phyloP scores from a whole-genome alignment of 305 asterid species.

The Fraxinus platypoda region DNA sequence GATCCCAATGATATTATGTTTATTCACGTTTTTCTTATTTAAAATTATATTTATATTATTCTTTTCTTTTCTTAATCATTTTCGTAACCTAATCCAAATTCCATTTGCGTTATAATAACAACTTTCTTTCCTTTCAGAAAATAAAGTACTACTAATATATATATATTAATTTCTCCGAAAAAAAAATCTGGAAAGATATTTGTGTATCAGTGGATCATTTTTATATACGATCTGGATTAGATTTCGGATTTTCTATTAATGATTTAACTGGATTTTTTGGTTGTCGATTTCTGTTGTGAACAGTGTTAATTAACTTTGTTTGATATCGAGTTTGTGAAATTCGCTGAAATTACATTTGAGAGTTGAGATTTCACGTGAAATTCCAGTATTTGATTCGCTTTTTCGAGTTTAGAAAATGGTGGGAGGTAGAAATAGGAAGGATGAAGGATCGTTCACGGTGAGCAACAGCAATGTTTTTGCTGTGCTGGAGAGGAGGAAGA shows the following conservation, averaged over 20 bases:
- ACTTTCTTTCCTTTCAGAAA: not conserved
- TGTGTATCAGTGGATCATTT: not conserved
- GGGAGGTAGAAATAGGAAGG: constrained; percentile 50
- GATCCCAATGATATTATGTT: not conserved
- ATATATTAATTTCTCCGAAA: not conserved
- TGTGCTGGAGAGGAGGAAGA: constrained; percentile 61
- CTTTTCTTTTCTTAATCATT: not conserved
- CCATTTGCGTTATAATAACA: not conserved
- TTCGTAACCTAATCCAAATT: not conserved
- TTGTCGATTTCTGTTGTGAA: constrained; percentile 2
- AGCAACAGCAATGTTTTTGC: constrained; percentile 59
- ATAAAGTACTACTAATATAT: not conserved
- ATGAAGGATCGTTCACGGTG: constrained; percentile 49
- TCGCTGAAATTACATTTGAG: constrained; percentile 13
- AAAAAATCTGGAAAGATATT: not conserved
- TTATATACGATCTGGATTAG: not conserved
- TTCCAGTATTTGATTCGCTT: not conserved
- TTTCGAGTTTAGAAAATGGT: constrained; percentile 42
- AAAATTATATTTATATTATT: not conserved
- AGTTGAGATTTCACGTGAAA: constrained; percentile 9
- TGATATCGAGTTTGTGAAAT: not conserved
- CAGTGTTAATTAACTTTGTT: not conserved
- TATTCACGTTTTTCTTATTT: not conserved
- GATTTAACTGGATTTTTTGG: constrained; percentile 1
- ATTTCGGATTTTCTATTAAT: not conserved